phyloP scores from a whole-genome alignment of 345 rosid species.

The Dipteronia sinensis region DNA sequence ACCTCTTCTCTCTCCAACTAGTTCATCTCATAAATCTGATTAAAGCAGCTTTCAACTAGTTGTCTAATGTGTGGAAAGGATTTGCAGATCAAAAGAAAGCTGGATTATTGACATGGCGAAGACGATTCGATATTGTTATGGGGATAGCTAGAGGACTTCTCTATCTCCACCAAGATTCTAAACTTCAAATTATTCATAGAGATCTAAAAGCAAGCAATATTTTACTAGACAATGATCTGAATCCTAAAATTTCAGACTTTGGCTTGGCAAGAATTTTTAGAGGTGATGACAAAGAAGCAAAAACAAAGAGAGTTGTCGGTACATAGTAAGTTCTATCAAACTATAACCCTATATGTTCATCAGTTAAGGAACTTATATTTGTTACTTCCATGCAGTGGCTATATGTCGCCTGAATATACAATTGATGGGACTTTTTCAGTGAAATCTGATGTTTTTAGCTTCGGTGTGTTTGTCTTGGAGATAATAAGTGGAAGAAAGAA shows the following conservation, averaged over 20 bases:
- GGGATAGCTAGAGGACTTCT: constrained; percentile 51
- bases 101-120: not conserved
- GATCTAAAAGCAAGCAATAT: constrained; percentile 56
- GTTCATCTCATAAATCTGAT: too few relatives aligned
- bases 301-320: constrained; percentile 33
- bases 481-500: constrained; percentile 46
- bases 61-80: not conserved
- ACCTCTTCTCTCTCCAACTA: not conserved
- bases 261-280: constrained; percentile 58
- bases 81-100: constrained; percentile 4
- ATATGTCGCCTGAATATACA: too few relatives aligned
- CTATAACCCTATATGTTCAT: not conserved
- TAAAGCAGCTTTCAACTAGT: not conserved
- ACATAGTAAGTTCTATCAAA: too few relatives aligned
- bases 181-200: constrained; percentile 52
- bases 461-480: too few relatives aligned
- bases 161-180: constrained; percentile 54
- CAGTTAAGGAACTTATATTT: not conserved
- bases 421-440: too few relatives aligned
- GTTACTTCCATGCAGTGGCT: too few relatives aligned
- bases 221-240: constrained; percentile 45
- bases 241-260: constrained; percentile 53
- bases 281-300: constrained; percentile 39
- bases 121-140: not conserved
- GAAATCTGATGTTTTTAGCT: too few relatives aligned